phyloP scores from a whole-genome alignment of 75 land plant species.

The Pinus taeda region DNA sequence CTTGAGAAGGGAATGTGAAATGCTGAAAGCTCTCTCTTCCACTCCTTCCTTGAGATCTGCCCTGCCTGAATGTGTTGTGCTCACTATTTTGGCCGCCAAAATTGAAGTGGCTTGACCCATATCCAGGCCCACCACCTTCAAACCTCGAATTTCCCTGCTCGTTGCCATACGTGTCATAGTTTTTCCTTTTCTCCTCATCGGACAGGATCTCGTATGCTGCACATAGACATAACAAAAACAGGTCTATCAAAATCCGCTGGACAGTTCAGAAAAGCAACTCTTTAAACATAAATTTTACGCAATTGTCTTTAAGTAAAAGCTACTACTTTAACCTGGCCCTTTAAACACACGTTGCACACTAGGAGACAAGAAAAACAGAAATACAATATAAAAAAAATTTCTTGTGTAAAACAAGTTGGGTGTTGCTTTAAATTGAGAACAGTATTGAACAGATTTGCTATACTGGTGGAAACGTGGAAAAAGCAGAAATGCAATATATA shows the following conservation, averaged over 20 bases:
- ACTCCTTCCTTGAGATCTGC: conserved; percentile 42
- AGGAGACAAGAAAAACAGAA: background rate
- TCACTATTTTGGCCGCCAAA: conserved; percentile 35
- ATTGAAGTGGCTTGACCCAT: conserved; percentile 53
- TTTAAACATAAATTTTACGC: background rate
- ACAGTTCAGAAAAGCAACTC: background rate
- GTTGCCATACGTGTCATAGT: conserved; percentile 93
- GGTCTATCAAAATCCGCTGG: background rate
- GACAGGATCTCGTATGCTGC: conserved; percentile 91
- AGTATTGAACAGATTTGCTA: too few species aligned
- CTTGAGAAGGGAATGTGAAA: conserved; percentile 63
- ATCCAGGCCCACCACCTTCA: conserved; percentile 25
- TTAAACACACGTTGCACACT: background rate
- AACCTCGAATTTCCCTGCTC: conserved; percentile 73
- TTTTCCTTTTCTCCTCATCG: conserved; percentile 90
- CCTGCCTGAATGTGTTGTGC: conserved; percentile 31
- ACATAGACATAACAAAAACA: conserved; percentile 4
- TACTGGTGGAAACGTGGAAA: background rate
- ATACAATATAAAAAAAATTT: background rate
- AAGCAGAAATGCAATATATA: background rate
- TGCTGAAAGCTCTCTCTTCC: conserved; percentile 34
- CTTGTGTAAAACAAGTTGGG: background rate
- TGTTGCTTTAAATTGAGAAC: background rate
- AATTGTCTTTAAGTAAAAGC: background rate
- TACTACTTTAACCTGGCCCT: background rate